phyloP scores from a whole-genome alignment of 139 green algal genomes.

The Chlorella sp. region DNA sequence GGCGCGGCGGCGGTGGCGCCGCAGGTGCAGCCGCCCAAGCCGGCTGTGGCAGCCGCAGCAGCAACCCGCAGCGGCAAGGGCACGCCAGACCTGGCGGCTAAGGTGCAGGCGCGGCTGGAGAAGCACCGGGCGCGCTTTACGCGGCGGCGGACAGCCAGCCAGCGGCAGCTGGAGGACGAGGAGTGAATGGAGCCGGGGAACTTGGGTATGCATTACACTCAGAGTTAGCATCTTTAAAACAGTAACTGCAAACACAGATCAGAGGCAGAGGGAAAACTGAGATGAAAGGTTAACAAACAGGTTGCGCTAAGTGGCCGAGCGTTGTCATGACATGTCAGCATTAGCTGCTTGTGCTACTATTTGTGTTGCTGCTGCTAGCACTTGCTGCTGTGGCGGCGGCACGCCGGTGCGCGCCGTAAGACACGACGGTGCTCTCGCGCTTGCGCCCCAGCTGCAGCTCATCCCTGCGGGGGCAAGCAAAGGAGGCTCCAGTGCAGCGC shows the following conservation, averaged over 20 bases:
- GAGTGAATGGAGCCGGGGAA: no score
- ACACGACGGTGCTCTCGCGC: not conserved
- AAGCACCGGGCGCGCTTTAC: not conserved
- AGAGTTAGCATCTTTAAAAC: not conserved
- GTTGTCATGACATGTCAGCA: not conserved
- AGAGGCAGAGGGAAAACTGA: not conserved
- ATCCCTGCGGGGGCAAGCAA: constrained; percentile 16
- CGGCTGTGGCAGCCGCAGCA: not conserved
- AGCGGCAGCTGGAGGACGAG: no score
- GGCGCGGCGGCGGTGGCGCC: not conserved
- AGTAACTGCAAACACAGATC: no score
- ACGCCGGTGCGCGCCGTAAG: no score
- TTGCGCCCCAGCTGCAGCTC: constrained; percentile 30
- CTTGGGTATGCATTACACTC: not conserved
- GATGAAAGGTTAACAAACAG: not conserved
- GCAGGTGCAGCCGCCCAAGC: not conserved
- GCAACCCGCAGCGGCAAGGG: not conserved
- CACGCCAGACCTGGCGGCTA: not conserved
- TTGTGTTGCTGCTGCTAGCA: no score
- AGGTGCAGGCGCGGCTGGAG: constrained; percentile 9
- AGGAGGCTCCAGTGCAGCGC: no score
- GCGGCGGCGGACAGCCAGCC: no score
- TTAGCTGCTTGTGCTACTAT: no score
- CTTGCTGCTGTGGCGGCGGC: not conserved
- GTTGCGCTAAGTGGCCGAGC: no score